phyloP scores from a whole-genome alignment of 768 basidiomycete genomes.

The Suillus luteus region DNA sequence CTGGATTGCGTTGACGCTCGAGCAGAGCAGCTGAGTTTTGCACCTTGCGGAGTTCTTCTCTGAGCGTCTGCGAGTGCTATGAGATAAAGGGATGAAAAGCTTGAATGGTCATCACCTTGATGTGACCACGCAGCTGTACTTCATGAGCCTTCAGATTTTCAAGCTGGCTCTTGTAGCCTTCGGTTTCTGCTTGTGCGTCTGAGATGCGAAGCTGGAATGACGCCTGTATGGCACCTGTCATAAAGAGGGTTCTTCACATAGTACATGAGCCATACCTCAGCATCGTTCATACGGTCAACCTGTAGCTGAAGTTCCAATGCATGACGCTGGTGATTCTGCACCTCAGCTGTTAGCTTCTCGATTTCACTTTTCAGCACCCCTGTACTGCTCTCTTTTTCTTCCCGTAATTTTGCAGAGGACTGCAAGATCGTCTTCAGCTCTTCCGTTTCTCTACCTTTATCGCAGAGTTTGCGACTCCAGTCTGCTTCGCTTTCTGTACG shows the following conservation, averaged over 20 bases:
- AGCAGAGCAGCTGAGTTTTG: constrained; percentile 90
- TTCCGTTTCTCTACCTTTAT: constrained; percentile 79
- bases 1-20: constrained; percentile 89
- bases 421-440: constrained; percentile 62
- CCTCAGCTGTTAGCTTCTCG: constrained; percentile 49
- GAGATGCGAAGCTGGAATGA: constrained; percentile 45
- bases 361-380: constrained; percentile 57
- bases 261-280: constrained; percentile 54
- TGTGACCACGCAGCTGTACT: constrained; percentile 66
- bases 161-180: constrained; percentile 61
- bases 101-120: constrained; percentile 59
- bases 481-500: constrained; percentile 85
- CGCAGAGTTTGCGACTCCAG: constrained; percentile 83
- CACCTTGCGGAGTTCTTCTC: constrained; percentile 94
- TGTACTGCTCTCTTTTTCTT: constrained; percentile 56
- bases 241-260: constrained; percentile 1
- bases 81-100: constrained; percentile 10
- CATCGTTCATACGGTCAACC: constrained; percentile 50
- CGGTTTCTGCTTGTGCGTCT: constrained; percentile 51
- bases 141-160: constrained; percentile 77
- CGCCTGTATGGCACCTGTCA: constrained; percentile 39
- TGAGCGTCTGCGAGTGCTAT: constrained; percentile 61
- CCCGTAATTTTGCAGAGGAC: constrained; percentile 56
- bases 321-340: constrained; percentile 50
- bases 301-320: constrained; percentile 56